A percentile compares a stretch with the other conserved stretches of the same genome.
phyloP scores from a whole-genome alignment of 1,284 basidiomycete species.

The Boletus smithii region DNA sequence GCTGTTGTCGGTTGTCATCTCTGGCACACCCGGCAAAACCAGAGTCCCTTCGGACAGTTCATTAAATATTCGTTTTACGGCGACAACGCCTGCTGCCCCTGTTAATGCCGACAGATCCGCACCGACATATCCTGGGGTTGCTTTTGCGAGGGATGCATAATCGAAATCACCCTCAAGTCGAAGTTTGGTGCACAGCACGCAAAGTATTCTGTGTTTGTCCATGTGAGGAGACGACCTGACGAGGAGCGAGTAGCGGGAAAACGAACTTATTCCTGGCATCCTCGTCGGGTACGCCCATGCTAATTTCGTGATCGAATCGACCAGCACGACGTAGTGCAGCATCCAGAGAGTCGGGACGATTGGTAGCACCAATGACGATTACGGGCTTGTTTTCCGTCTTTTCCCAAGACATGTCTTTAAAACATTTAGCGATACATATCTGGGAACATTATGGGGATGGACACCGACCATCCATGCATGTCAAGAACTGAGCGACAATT shows the following conservation, averaged over 20 bases:
- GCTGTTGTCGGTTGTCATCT: constrained; percentile 14
- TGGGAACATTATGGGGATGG: background rate
- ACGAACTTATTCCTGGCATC: constrained; percentile 83
- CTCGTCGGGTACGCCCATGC: constrained; percentile 95
- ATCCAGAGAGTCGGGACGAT: constrained; percentile 92
- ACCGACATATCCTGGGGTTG: constrained; percentile 96
- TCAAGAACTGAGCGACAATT: constrained; percentile 95
- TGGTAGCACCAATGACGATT: constrained; percentile 95
- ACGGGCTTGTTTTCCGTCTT: constrained; percentile 88
- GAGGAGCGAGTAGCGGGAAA: background rate
- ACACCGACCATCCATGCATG: constrained; percentile 90
- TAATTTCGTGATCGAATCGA: constrained; percentile 96
- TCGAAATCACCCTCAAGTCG: constrained; percentile 81
- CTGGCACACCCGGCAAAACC: constrained; percentile 44
- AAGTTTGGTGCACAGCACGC: constrained; percentile 73
- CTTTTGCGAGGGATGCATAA: constrained; percentile 79
- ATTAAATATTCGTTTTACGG: constrained; percentile 95
- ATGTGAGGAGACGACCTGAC: background rate
- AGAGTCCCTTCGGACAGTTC: constrained; percentile 71
- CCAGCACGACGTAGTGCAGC: constrained; percentile 91
- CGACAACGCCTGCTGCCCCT: constrained; percentile 91
- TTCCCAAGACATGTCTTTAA: constrained; percentile 83
- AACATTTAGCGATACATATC: background rate
- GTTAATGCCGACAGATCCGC: constrained; percentile 91
- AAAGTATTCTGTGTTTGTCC: constrained; percentile 61